Evolutionary conservation across 352 stramenopile genomes (phyloP), one percentile per base, ranked within the genome.

Genomic region (Phytopythium sindhum): DNA sequence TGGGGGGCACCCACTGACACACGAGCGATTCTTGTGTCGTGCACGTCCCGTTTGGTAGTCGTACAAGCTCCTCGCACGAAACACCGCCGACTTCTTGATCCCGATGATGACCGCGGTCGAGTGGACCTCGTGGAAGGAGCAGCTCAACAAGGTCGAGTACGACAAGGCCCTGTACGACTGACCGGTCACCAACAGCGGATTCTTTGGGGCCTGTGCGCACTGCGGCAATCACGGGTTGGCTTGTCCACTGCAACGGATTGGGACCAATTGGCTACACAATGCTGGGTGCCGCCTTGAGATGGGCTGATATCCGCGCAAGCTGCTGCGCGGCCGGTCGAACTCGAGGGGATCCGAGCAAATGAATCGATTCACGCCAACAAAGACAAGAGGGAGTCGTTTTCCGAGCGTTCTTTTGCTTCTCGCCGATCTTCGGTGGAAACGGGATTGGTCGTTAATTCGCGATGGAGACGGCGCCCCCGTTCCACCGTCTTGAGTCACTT

Each of bases 121-220:
- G 69, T 95, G 86, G 84, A 75, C 74, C 52, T 93, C 83, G 56
- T 93, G 86, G 84, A 95, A 95, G 70, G 77, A 88, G 28, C 70
- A 95, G 63, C 77, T 92, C 19, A 74, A 79, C 61, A 72, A 81
- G 12, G 80, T 93, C 66, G 78, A 75, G 44, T 90, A 91, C 70
- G 82, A 93, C 71, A 88, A 90, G 66, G 67, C 80, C 29, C 68
- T 95, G 62, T 95, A 91, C 74, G 81, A 93, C 37, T 95, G 74
- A 74, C 28, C 26, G 26, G 12, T 69, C 23, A 11, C 6, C 33
- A 6, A 2, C 33, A 39, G 10, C 33, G 33, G 33, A 37, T 9
- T 10, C 31, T 37, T 37, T 4, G 31, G 9, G 9, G 31, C 31
- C 33, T 10, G 33, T 15, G 10, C 33, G 33, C 3, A 39, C 33